These are phyloP conservation scores for Fusarium sterilihyphosum DNA, from an alignment of 2,329 filamentous ascomycete genomes.

Conservation along the genomic window DNA sequence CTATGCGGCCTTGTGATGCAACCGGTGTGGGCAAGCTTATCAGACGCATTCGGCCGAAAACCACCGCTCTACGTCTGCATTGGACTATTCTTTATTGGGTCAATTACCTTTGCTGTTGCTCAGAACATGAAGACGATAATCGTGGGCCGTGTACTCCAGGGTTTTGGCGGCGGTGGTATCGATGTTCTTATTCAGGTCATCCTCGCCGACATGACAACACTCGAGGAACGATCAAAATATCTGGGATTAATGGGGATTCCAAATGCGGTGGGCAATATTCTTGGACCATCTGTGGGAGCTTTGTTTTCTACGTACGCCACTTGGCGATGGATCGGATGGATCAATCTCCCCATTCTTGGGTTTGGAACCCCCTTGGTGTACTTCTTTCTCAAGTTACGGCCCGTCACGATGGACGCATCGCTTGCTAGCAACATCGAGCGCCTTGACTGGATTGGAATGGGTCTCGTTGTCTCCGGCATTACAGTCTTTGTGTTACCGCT, in stretches of 20 bases:
- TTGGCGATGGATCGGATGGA: constrained; percentile 22
- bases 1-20: constrained; percentile 19
- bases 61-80: constrained; percentile 10
- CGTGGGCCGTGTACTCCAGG: constrained; percentile 9
- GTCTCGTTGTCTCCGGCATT: constrained; percentile 3
- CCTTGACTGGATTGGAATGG: constrained; percentile 17
- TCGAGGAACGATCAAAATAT: constrained; percentile 5
- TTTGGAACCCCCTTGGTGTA: constrained; percentile 5
- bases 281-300: not conserved
- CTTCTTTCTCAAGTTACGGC: constrained; percentile 12
- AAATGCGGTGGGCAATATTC: constrained; percentile 6
- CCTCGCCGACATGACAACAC: constrained; percentile 10
- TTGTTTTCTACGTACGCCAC: constrained; percentile 1
- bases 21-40: constrained; percentile 15
- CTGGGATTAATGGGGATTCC: constrained; percentile 10
- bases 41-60: constrained; percentile 16
- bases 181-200: constrained; percentile 13
- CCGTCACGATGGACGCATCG: not conserved
- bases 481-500: constrained; percentile 8
- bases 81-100: not conserved
- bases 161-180: constrained; percentile 12
- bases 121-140: constrained; percentile 10
- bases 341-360: constrained; percentile 8
- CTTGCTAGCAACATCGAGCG: constrained; percentile 1
- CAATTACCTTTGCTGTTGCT: constrained; percentile 10